Base-by-base conservation (phyloP, 371 early-diverging fungal genomes). In the Mucor mucedo region DNA sequence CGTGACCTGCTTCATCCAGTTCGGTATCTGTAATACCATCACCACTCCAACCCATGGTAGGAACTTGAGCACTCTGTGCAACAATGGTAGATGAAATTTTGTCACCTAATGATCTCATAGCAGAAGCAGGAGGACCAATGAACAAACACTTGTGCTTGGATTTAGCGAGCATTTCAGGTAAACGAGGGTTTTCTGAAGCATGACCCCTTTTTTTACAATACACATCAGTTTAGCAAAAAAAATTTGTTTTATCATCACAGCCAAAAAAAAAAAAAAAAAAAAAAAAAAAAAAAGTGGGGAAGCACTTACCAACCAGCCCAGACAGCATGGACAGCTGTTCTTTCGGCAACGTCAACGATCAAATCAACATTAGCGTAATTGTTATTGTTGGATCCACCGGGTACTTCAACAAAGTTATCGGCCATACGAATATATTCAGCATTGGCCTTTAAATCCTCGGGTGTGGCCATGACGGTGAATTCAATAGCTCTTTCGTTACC, bases 401-500 rank as follows among this genome's bases (percentile, higher is more conserved):
- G 96, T 5, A 99, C 95, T 76, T 97, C 95, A 61, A 96, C 93
- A 72, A 93, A 99, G 78, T 97, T 95, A 73, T 98, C 98, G 7
- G 99, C 98, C 95, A 96, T 93, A 69, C 98, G 93, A 69, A 99
- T 97, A 77, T 96, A 99, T 83, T 97, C 98, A 56, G 98, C 98
- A 70, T 98, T 97, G 54, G 91, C 93, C 69, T 88, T 85, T 63
- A 98, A 86, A 86, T 99, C 99, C 70, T 98, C 98, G 14, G 98
- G 96, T 49, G 98, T 97, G 14, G 95, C 95, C 98, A 99, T 98
- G 60, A 93, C 99, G 48, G 95, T 94, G 73, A 99, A 98, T 75
- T 95, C 87, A 72, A 99, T 95, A 39, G 94, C 94, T 21, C 92
- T 84, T 77, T 98, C 96, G 70, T 96, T 89, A 55, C 98, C 98